Evolutionary conservation across 345 rosid genomes (phyloP).

Genomic region (Alliaria petiolata): DNA sequence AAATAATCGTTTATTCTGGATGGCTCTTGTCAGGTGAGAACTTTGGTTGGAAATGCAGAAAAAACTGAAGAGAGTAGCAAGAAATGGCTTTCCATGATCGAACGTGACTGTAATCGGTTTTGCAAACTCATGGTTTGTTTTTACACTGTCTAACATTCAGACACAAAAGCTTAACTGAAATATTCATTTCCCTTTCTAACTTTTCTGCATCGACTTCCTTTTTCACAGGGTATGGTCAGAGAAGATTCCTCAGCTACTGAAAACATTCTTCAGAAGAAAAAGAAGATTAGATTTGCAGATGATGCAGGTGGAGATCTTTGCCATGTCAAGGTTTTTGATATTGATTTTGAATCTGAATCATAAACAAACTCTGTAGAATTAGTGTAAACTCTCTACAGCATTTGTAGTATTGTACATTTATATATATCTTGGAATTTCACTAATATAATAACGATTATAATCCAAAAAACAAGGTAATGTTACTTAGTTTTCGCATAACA

Average conservation of each 20-base stretch:
- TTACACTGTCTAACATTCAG: slow-evolving; percentile 1
- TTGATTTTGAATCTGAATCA: slow-evolving; percentile 36
- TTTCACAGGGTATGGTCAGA: slow-evolving; percentile 48
- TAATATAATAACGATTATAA: background rate
- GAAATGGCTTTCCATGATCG: slow-evolving; percentile 62
- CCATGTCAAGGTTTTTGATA: slow-evolving; percentile 62
- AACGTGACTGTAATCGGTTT: slow-evolving; percentile 74
- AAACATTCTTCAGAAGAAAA: slow-evolving; percentile 42
- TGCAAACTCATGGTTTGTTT: slow-evolving; percentile 81
- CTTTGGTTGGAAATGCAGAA: slow-evolving; percentile 47
- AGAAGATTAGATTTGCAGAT: slow-evolving; percentile 81
- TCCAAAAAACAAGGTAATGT: background rate
- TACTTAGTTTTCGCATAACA: background rate
- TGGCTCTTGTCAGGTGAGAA: slow-evolving; percentile 42
- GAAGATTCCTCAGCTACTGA: slow-evolving; percentile 30
- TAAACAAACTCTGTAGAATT: background rate
- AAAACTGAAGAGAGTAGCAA: slow-evolving; percentile 57
- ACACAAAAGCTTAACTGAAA: background rate
- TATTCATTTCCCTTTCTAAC: background rate
- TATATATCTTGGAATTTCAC: background rate
- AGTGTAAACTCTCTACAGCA: background rate
- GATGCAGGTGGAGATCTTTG: slow-evolving; percentile 84
- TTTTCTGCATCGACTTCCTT: background rate
- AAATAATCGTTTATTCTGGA: background rate
- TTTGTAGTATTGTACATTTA: background rate